phyloP scores from a whole-genome alignment of 345 rosid genomes.

The Chamaenerion angustifolium region DNA sequence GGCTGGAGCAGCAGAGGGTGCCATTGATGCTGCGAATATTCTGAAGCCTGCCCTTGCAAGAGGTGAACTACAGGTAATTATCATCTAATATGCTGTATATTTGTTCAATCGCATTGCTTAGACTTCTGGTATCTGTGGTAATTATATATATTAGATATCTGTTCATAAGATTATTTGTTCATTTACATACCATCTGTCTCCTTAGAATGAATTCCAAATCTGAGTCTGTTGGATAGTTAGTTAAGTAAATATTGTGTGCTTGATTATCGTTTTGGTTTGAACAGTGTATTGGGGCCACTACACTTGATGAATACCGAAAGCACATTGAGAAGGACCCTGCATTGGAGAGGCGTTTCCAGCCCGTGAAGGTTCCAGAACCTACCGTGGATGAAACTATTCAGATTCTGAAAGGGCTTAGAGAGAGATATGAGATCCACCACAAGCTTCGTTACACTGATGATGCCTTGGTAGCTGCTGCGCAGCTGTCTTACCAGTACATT shows the following conservation, averaged over 20 bases:
- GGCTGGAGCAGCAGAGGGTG: constrained; percentile 99
- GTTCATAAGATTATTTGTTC: too few species aligned
- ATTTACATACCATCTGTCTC: too few species aligned
- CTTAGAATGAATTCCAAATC: too few species aligned
- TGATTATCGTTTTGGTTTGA: constrained; percentile 2
- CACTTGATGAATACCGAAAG: constrained; percentile 88
- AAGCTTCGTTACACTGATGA: constrained; percentile 96
- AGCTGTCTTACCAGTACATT: constrained; percentile 88
- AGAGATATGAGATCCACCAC: constrained; percentile 96
- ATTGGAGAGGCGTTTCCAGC: constrained; percentile 94
- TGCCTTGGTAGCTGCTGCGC: constrained; percentile 77
- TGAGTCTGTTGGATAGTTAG: not conserved
- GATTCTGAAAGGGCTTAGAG: constrained; percentile 86
- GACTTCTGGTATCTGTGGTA: too few species aligned
- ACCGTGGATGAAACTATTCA: constrained; percentile 85
- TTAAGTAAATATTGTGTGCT: not conserved
- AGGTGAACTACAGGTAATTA: constrained; percentile 94
- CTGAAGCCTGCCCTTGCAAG: constrained; percentile 99
- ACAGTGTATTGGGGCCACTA: constrained; percentile 99
- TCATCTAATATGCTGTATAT: not conserved
- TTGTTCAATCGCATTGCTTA: not conserved
- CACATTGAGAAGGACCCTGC: constrained; percentile 99
- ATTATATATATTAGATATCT: too few species aligned
- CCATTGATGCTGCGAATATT: constrained; percentile 98
- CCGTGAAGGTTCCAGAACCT: constrained; percentile 98